Conservation (phyloP, 2,329 filamentous ascomycete genomes). For the Penicillium polonicum region DNA sequence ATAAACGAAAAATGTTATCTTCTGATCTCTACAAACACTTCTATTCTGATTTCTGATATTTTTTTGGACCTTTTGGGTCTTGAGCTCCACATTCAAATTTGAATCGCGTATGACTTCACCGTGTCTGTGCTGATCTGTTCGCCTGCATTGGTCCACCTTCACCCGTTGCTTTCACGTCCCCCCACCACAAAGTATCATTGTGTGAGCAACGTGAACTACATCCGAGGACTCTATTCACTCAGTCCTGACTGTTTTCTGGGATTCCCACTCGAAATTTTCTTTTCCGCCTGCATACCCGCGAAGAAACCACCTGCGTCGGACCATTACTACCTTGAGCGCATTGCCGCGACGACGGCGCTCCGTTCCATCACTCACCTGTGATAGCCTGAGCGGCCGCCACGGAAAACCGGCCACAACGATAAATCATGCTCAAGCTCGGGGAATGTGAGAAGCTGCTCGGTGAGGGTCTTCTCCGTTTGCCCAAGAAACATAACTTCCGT, state of each 20-base stretch:
- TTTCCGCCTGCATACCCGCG: neutral
- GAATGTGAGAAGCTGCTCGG: conserved; percentile 76
- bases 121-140: conserved; percentile 11
- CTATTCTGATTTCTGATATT: neutral
- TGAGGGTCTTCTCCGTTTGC: conserved; percentile 75
- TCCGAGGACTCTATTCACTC: neutral
- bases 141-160: conserved; percentile 23
- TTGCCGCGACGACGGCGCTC: conserved; percentile 14
- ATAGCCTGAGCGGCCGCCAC: conserved; percentile 29
- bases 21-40: conserved; percentile 1
- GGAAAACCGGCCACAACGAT: conserved; percentile 25
- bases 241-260: neutral
- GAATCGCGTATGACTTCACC: conserved; percentile 10
- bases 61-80: conserved; percentile 1
- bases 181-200: conserved; percentile 21
- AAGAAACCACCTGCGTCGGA: conserved; percentile 3
- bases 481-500: conserved; percentile 68
- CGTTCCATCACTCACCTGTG: conserved; percentile 12
- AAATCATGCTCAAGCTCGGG: conserved; percentile 43
- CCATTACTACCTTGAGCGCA: conserved; percentile 8
- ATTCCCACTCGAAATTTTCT: neutral
- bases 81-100: conserved; percentile 2
- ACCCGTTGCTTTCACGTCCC: conserved; percentile 13
- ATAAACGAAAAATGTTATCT: conserved; percentile 21
- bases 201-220: conserved; percentile 8